These are phyloP conservation scores for Nicotiana obtusifolia DNA, from an alignment of 257 asterid species.

Conservation along the genomic window DNA sequence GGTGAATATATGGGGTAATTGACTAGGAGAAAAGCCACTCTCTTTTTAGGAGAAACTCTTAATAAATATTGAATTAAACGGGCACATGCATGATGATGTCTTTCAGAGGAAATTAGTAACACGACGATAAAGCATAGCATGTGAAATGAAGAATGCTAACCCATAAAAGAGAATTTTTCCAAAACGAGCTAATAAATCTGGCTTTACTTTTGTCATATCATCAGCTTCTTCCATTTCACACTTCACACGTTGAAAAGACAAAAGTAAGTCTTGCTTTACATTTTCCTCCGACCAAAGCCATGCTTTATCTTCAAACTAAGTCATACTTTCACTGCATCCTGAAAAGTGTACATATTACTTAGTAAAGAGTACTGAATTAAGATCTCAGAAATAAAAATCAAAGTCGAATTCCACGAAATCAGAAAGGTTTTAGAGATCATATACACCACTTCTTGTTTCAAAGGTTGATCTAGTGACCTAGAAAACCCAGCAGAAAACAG, in stretches of 20 bases:
- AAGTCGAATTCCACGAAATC: too few relatives aligned
- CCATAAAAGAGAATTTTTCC: slow-evolving; percentile 37
- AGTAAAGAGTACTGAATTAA: too few relatives aligned
- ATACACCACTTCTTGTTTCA: neutral
- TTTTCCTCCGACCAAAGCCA: slow-evolving; percentile 30
- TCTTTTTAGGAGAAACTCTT: neutral
- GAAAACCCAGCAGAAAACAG: neutral
- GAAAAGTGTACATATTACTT: neutral
- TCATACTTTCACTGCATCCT: slow-evolving; percentile 13
- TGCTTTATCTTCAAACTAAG: slow-evolving; percentile 16
- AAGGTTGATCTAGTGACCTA: neutral
- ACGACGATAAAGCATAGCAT: neutral
- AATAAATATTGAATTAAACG: neutral
- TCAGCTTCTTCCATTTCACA: slow-evolving; percentile 16
- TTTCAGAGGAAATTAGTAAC: neutral
- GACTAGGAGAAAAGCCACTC: neutral
- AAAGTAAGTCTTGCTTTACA: slow-evolving; percentile 31
- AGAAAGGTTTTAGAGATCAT: too few relatives aligned
- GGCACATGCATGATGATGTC: neutral
- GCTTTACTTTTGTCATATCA: slow-evolving; percentile 22
- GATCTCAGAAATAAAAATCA: neutral
- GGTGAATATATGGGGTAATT: neutral
- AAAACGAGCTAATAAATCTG: slow-evolving; percentile 30
- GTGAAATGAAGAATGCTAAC: slow-evolving; percentile 23
- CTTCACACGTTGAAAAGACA: slow-evolving; percentile 27